Evolutionary conservation across 1,284 basidiomycete species (phyloP).

Genomic region (Marasmius tenuissimus): DNA sequence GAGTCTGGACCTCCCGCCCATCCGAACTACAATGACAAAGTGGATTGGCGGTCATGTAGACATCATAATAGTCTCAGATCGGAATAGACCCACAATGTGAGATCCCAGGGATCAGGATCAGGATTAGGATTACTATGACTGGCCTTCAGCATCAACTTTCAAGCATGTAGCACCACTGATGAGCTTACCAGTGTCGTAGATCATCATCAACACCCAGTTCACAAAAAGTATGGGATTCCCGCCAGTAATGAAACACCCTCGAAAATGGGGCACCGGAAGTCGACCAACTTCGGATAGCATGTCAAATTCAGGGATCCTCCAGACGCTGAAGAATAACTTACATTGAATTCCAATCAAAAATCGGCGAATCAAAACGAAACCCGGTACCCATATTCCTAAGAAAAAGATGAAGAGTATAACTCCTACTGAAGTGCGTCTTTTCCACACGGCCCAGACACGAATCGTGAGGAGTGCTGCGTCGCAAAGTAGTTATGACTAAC

Average conservation of each 20-base stretch:
- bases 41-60: too few relatives aligned
- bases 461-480: background rate
- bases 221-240: background rate
- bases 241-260: background rate
- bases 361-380: background rate
- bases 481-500: background rate
- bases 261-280: background rate
- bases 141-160: background rate
- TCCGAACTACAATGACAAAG: background rate
- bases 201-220: background rate
- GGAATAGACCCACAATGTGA: background rate
- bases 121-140: background rate
- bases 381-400: background rate
- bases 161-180: background rate
- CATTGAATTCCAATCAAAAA: background rate
- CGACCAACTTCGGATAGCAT: background rate
- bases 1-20: background rate
- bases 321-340: background rate
- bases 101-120: background rate
- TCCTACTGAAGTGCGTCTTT: background rate
- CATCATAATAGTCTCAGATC: background rate
- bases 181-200: background rate
- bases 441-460: too few relatives aligned
- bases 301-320: background rate
- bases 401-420: background rate